Conservation (phyloP, 768 basidiomycete species). For the Pseudohyphozyma bogoriensis region DNA sequence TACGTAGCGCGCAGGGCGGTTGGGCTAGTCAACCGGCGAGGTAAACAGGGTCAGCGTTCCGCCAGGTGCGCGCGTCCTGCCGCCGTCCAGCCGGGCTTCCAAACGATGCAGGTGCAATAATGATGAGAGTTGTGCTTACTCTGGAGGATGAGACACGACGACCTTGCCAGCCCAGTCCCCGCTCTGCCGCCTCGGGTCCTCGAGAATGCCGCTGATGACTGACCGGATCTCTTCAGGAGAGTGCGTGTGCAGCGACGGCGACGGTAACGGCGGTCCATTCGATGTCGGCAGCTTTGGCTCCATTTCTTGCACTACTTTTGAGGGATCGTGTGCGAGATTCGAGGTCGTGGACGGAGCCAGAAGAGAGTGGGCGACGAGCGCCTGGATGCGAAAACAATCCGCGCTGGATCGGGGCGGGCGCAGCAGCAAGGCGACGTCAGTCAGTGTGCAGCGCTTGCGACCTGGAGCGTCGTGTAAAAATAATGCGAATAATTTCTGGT, state of each 20-base stretch:
- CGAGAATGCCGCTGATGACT: neutral
- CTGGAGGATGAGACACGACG: conserved; percentile 1
- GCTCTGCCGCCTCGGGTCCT: neutral
- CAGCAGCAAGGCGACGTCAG: too few relatives aligned
- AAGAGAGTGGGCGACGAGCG: too few relatives aligned
- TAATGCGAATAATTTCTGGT: too few relatives aligned
- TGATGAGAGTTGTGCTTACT: neutral
- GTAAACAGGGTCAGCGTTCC: neutral
- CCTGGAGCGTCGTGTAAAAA: too few relatives aligned
- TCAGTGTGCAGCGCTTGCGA: too few relatives aligned
- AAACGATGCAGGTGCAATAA: neutral
- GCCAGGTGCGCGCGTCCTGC: neutral
- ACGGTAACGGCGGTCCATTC: too few relatives aligned
- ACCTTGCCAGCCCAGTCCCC: neutral
- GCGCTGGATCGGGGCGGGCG: too few relatives aligned
- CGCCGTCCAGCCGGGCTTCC: neutral
- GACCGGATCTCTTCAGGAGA: neutral
- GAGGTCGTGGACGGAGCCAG: too few relatives aligned
- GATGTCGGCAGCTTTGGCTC: too few relatives aligned
- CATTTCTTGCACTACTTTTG: too few relatives aligned
- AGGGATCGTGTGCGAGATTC: too few relatives aligned
- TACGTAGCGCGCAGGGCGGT: neutral
- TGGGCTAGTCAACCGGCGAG: neutral
- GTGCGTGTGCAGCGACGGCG: neutral
- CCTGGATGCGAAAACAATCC: too few relatives aligned